A percentile compares a stretch with the other conserved stretches of the same genome.
Conservation (phyloP, 2,329 filamentous ascomycete genomes). For the Epichloe amarillans region DNA sequence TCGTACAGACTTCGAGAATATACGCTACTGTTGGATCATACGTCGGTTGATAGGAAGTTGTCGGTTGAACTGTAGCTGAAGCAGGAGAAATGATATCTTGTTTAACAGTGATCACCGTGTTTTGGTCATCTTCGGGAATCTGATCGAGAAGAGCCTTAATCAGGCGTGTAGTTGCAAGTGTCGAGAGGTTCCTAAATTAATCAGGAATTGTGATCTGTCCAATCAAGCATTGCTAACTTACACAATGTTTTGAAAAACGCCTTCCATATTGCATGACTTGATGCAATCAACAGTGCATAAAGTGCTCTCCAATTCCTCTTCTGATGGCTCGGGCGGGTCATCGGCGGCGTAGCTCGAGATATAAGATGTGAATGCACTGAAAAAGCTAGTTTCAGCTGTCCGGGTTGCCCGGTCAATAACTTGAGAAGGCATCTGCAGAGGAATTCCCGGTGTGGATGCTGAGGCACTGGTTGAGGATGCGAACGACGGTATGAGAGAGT, state of each 20-base stretch:
- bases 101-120: conserved; percentile 78
- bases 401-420: conserved; percentile 79
- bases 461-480: conserved; percentile 49
- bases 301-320: conserved; percentile 93
- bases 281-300: conserved; percentile 90
- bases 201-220: not conserved
- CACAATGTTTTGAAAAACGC: conserved; percentile 73
- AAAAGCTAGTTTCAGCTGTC: conserved; percentile 67
- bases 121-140: conserved; percentile 69
- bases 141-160: conserved; percentile 65
- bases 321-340: conserved; percentile 91
- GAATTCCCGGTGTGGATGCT: conserved; percentile 66
- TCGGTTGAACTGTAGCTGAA: conserved; percentile 37
- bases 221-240: conserved; percentile 29
- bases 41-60: conserved; percentile 30
- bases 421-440: conserved; percentile 80
- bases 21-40: conserved; percentile 86
- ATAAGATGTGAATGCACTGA: conserved; percentile 90
- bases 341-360: conserved; percentile 98
- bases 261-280: conserved; percentile 72
- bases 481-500: conserved; percentile 78
- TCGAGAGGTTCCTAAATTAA: conserved; percentile 23
- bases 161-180: conserved; percentile 16
- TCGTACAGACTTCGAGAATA: conserved; percentile 79
- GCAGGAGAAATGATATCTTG: conserved; percentile 58